A percentile compares a stretch with the other conserved stretches of the same genome.
Conservation (phyloP, 1,139 yeast species). For the Yamadazyma pseudoaaseri region DNA sequence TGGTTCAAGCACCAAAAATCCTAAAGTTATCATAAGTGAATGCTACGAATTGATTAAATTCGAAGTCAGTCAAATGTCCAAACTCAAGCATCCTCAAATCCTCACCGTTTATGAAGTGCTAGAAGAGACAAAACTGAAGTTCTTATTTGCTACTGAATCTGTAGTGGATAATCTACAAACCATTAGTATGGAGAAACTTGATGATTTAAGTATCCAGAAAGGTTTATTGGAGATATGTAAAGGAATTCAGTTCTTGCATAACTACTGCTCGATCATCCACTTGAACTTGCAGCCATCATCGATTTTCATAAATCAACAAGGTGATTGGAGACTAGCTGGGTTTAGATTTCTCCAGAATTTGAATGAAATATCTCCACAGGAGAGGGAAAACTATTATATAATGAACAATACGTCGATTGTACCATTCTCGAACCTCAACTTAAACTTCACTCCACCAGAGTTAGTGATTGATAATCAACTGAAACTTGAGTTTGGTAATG, state of each 20-base stretch:
- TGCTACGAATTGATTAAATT: slow-evolving; percentile 39
- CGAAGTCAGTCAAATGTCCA: slow-evolving; percentile 70
- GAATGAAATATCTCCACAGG: slow-evolving; percentile 45
- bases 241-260: slow-evolving; percentile 80
- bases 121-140: slow-evolving; percentile 78
- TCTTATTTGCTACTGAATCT: slow-evolving; percentile 83
- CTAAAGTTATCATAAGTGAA: slow-evolving; percentile 36
- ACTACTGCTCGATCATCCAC: slow-evolving; percentile 72
- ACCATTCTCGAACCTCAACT: slow-evolving; percentile 73
- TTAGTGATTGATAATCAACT: slow-evolving; percentile 28
- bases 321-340: slow-evolving; percentile 94
- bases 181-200: slow-evolving; percentile 43
- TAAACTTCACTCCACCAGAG: slow-evolving; percentile 57
- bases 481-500: slow-evolving; percentile 63
- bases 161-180: slow-evolving; percentile 60
- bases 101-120: slow-evolving; percentile 80
- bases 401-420: slow-evolving; percentile 71
- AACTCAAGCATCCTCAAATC: slow-evolving; percentile 84
- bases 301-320: slow-evolving; percentile 73
- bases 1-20: slow-evolving; percentile 35
- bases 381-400: slow-evolving; percentile 53
- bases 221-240: slow-evolving; percentile 79
- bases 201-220: slow-evolving; percentile 75
- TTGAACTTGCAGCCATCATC: slow-evolving; percentile 78
- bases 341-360: slow-evolving; percentile 62